Conservation (phyloP, 2,329 filamentous ascomycete species). For the Colletotrichum paranaense region DNA sequence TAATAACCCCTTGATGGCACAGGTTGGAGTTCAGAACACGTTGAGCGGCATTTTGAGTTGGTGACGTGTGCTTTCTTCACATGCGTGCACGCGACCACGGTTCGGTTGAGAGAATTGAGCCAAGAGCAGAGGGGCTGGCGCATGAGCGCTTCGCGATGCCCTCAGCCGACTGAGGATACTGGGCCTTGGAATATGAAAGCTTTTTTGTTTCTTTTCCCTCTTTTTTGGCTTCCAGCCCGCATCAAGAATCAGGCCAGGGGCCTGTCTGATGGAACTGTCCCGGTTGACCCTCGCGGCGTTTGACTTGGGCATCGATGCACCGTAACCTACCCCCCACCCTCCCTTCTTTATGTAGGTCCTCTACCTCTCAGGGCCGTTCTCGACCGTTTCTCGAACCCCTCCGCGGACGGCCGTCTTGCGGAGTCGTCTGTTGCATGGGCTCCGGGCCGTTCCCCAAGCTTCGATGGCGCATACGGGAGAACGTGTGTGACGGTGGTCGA, state of each 20-base stretch:
- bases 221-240: constrained; percentile 1
- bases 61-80: constrained; percentile 29
- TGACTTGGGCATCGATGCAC: background rate
- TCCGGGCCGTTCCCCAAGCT: background rate
- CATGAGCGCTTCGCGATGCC: background rate
- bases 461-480: background rate
- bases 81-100: constrained; percentile 22
- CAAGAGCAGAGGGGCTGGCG: background rate
- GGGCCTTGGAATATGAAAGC: background rate
- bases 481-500: background rate
- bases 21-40: constrained; percentile 17
- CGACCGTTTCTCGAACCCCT: constrained; percentile 7
- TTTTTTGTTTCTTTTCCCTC: background rate
- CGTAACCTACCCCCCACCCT: background rate
- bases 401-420: background rate
- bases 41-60: constrained; percentile 23
- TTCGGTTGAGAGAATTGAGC: constrained; percentile 1
- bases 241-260: background rate
- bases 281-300: background rate
- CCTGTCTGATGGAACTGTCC: background rate
- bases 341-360: background rate
- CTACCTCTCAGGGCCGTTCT: background rate
- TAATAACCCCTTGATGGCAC: constrained; percentile 10
- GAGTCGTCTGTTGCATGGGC: background rate
- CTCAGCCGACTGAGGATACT: background rate